Conservation (phyloP, 768 basidiomycete genomes). For the Artomyces pyxidatus region DNA sequence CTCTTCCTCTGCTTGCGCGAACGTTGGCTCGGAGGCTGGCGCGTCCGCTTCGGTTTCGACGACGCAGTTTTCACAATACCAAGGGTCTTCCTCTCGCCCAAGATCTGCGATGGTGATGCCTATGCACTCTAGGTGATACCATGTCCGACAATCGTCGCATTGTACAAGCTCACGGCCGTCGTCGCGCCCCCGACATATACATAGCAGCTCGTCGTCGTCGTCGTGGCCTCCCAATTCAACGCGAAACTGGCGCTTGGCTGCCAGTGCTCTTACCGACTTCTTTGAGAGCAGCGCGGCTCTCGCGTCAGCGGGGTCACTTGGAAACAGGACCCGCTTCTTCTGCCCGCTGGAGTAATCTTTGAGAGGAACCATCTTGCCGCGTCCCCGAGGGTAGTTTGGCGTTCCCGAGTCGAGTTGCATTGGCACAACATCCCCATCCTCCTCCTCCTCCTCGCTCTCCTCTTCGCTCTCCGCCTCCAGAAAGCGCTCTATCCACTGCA, state of each 20-base stretch:
- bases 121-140: constrained; percentile 79
- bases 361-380: constrained; percentile 57
- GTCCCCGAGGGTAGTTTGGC: constrained; percentile 28
- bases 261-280: constrained; percentile 54
- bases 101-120: constrained; percentile 61
- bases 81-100: constrained; percentile 70
- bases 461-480: constrained; percentile 66
- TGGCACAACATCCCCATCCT: constrained; percentile 26
- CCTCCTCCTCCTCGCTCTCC: constrained; percentile 22
- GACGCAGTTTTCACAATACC: constrained; percentile 62
- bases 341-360: constrained; percentile 31
- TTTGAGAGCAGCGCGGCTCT: constrained; percentile 66
- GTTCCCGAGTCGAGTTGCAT: constrained; percentile 21
- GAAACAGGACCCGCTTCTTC: constrained; percentile 33
- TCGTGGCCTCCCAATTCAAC: constrained; percentile 30
- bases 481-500: constrained; percentile 63
- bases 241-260: constrained; percentile 35
- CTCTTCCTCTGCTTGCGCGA: constrained; percentile 57
- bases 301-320: constrained; percentile 71
- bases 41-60: constrained; percentile 23
- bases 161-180: constrained; percentile 75
- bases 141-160: constrained; percentile 71
- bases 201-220: constrained; percentile 45
- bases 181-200: constrained; percentile 59
- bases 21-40: constrained; percentile 49